Conservation (phyloP, 225 moss, liverwort and hornwort species). For the Physcomitrium patens region DNA sequence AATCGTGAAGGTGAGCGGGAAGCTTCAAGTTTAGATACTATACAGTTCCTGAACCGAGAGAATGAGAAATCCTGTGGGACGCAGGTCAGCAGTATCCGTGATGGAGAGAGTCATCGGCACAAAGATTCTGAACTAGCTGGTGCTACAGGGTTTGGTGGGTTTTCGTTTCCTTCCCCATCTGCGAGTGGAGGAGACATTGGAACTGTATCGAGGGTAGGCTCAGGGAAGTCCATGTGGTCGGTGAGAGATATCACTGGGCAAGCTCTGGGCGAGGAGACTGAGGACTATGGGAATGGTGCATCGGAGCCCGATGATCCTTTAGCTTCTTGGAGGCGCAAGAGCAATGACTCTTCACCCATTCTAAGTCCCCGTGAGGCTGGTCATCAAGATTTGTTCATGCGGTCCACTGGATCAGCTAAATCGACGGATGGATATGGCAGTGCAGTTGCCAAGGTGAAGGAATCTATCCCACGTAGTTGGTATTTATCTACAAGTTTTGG, state of each 20-base stretch:
- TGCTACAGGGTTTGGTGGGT: slow-evolving; percentile 76
- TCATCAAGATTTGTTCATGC: slow-evolving; percentile 71
- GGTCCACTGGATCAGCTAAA: slow-evolving; percentile 78
- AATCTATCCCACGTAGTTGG: not conserved
- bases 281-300: slow-evolving; percentile 76
- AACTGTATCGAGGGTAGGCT: slow-evolving; percentile 90
- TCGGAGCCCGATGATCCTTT: slow-evolving; percentile 87
- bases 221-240: slow-evolving; percentile 95
- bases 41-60: slow-evolving; percentile 47
- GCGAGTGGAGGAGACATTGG: slow-evolving; percentile 88
- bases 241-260: slow-evolving; percentile 79
- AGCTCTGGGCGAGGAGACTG: slow-evolving; percentile 72
- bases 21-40: slow-evolving; percentile 47
- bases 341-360: slow-evolving; percentile 96
- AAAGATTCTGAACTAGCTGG: slow-evolving; percentile 65
- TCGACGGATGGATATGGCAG: slow-evolving; percentile 94
- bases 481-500: not conserved
- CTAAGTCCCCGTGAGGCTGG: slow-evolving; percentile 78
- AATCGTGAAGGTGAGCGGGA: slow-evolving; percentile 80
- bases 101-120: slow-evolving; percentile 56
- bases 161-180: slow-evolving; percentile 97
- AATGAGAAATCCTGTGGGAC: slow-evolving; percentile 47
- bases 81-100: slow-evolving; percentile 51
- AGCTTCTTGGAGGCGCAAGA: slow-evolving; percentile 99
- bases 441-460: slow-evolving; percentile 55